Evolutionary conservation across 176 grass and related monocot genomes (phyloP).

Genomic region (Chrysopogon serrulatus): DNA sequence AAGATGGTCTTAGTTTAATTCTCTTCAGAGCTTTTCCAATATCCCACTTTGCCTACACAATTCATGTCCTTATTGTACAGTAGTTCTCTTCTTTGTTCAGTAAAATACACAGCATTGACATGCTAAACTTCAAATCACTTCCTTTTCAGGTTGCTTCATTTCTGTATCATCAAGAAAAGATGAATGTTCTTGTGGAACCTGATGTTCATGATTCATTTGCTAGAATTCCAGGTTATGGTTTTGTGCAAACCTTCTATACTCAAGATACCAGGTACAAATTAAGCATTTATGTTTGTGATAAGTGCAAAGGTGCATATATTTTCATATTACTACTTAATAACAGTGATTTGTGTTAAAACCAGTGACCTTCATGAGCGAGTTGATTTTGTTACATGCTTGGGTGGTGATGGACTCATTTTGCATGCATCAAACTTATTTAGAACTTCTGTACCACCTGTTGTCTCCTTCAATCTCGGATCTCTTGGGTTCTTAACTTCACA

Average conservation of each 20-base stretch:
- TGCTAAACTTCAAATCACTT: slow-evolving; percentile 12
- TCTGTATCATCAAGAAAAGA: slow-evolving; percentile 92
- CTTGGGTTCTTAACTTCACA: slow-evolving; percentile 99
- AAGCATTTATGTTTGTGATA: slow-evolving; percentile 2
- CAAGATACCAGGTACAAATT: slow-evolving; percentile 83
- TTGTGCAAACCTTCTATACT: slow-evolving; percentile 97
- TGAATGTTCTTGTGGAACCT: slow-evolving; percentile 99
- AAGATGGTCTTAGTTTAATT: slow-evolving; percentile 6
- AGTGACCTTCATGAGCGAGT: slow-evolving; percentile 98
- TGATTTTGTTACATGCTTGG: slow-evolving; percentile 99
- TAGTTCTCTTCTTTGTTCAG: slow-evolving; percentile 14
- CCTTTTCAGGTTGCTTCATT: slow-evolving; percentile 71
- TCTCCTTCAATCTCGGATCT: slow-evolving; percentile 98
- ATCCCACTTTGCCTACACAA: background rate
- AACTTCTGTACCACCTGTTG: slow-evolving; percentile 87
- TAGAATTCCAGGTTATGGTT: slow-evolving; percentile 97
- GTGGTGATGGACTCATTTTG: slow-evolving; percentile 97
- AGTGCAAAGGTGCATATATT: background rate
- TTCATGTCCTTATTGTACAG: background rate
- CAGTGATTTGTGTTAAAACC: slow-evolving; percentile 19
- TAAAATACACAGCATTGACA: background rate
- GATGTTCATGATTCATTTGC: slow-evolving; percentile 99
- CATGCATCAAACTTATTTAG: slow-evolving; percentile 96
- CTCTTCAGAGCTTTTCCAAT: background rate
- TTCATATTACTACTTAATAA: slow-evolving; percentile 35